Evolutionary conservation across 257 asterid species (phyloP), one percentile per base, ranked within the genome.

Genomic region (Rehmannia glutinosa): DNA sequence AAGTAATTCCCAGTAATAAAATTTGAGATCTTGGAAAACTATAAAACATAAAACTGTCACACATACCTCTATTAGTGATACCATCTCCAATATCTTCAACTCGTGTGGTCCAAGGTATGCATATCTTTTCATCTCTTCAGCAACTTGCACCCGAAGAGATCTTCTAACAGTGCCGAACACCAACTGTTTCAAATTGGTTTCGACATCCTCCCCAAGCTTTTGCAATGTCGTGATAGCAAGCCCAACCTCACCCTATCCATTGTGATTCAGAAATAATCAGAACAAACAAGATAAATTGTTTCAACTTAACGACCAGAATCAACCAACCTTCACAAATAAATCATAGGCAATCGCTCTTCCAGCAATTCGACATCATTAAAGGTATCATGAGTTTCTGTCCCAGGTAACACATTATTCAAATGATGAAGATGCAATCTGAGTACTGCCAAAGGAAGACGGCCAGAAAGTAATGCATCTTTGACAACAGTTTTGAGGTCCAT

Each of bases 121-220:
- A 72, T 75, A 73, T 54, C 75, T 75, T 83, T 82, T 84, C 97
- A 93, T 86, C 80, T 75, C 87, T 74, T 93, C 96, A 42, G 88
- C 87, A 73, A 93, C 78, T 80, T 69, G 90, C 76, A 70, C 73
- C 57, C 99, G 91, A 60, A 90, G 81, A 62, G 97, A 84, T 84
- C 95, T 88, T 82, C 97, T 76, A 56, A 93, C 91, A 38, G 99
- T 85, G 71, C 99, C 96, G 65, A 90, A 93, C 70, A 85, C 86
- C 64, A 93, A 73, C 66, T 88, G 87, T 62, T 82, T 90, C 75
- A 93, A 92, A 76, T 89, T 70, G 24, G 78, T 75, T 70, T 86
- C 97, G 59, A 86, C 83, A 77, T 90, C 97, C 83, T 93, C 99
- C 62, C 99, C 99, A 77, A 90, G 97, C 88, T 85, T 93, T 83